These are phyloP conservation scores for Plasmodium inui DNA, from an alignment of 169 alveolate species.

Conservation along the genomic window DNA sequence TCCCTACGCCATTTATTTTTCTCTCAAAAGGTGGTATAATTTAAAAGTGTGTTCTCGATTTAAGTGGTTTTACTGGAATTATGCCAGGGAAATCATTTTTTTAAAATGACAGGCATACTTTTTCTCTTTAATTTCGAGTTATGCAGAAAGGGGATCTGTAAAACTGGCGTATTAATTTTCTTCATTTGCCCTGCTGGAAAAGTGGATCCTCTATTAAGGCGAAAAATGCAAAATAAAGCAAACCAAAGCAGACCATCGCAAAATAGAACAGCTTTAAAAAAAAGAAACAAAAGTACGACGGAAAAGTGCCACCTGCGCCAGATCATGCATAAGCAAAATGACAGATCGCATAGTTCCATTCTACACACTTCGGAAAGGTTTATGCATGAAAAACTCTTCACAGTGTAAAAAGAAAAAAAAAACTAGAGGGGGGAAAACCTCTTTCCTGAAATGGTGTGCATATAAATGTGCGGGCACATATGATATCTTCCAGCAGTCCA, in stretches of 20 bases:
- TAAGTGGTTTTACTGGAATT: background rate
- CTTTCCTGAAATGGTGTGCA: background rate
- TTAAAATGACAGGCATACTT: background rate
- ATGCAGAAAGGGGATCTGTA: background rate
- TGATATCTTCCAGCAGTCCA: background rate
- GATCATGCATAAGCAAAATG: background rate
- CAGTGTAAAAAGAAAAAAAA: background rate
- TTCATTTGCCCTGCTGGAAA: background rate
- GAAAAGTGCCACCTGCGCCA: background rate
- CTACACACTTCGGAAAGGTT: background rate
- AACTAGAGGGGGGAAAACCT: background rate
- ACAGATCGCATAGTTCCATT: background rate
- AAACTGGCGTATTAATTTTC: background rate
- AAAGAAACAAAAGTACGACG: background rate
- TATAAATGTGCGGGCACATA: background rate
- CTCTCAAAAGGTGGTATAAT: background rate
- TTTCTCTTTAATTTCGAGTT: background rate
- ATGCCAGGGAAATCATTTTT: background rate
- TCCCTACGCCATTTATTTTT: background rate
- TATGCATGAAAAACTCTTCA: background rate
- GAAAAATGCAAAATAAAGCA: background rate
- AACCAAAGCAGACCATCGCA: background rate
- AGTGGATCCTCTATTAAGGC: background rate
- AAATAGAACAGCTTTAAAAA: background rate
- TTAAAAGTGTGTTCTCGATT: background rate